Conservation (phyloP, 805 yeast genomes). For the Brettanomyces naardenensis region DNA sequence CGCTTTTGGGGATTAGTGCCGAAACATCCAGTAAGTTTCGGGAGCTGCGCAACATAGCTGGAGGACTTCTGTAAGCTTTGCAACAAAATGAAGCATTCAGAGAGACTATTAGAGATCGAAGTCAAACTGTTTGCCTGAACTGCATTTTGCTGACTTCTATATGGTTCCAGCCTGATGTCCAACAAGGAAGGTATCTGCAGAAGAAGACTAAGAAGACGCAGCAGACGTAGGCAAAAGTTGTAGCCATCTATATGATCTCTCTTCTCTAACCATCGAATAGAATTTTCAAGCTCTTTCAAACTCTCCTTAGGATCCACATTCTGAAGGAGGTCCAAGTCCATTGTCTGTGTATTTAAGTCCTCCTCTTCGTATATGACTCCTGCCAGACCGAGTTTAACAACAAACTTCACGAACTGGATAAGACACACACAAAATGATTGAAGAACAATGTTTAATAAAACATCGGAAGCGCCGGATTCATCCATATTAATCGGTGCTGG, state of each 20-base stretch:
- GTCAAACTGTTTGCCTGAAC: not conserved
- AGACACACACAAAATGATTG: conserved; percentile 45
- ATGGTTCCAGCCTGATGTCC: conserved; percentile 2
- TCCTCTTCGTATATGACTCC: conserved; percentile 71
- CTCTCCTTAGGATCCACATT: conserved; percentile 13
- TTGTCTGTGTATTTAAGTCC: conserved; percentile 57
- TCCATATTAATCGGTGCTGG: not conserved
- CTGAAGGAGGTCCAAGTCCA: conserved; percentile 36
- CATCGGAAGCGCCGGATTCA: not conserved
- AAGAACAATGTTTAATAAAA: conserved; percentile 42
- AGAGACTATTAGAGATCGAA: not conserved
- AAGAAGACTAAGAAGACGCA: not conserved
- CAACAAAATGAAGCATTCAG: not conserved
- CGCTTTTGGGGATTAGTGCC: conserved; percentile 40
- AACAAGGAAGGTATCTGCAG: conserved; percentile 4
- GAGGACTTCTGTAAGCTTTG: not conserved
- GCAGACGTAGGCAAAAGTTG: not conserved
- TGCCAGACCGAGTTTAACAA: conserved; percentile 37
- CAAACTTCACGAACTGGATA: conserved; percentile 43
- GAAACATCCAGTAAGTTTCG: conserved; percentile 30
- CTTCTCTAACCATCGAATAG: conserved; percentile 27
- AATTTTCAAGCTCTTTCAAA: conserved; percentile 21
- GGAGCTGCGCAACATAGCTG: not conserved
- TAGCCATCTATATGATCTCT: not conserved
- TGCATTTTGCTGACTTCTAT: not conserved